These are phyloP conservation scores for Hydnum rufescens DNA, from an alignment of 768 basidiomycete genomes.

Conservation along the genomic window DNA sequence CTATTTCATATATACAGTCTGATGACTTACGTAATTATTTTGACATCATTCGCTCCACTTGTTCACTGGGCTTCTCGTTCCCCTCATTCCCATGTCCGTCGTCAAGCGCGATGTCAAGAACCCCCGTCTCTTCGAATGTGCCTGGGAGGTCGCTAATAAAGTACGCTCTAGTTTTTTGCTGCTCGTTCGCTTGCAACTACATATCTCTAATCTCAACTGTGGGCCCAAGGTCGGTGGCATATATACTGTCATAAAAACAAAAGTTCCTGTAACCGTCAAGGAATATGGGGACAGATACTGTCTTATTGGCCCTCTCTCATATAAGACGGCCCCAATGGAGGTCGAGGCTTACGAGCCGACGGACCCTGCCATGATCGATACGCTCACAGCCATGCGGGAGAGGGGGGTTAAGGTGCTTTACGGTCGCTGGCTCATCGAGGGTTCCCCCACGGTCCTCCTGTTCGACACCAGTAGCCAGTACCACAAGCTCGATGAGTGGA, in stretches of 20 bases:
- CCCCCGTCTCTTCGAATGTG: slow-evolving; percentile 79
- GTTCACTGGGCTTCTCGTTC: background rate
- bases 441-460: slow-evolving; percentile 81
- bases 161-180: slow-evolving; percentile 9
- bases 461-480: slow-evolving; percentile 88
- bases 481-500: slow-evolving; percentile 91
- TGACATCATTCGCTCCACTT: background rate
- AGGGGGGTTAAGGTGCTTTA: slow-evolving; percentile 90
- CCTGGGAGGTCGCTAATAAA: slow-evolving; percentile 98
- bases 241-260: slow-evolving; percentile 99
- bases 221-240: slow-evolving; percentile 69
- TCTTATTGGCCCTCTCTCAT: slow-evolving; percentile 91
- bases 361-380: slow-evolving; percentile 54
- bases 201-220: slow-evolving; percentile 1
- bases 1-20: background rate
- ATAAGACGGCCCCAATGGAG: slow-evolving; percentile 98
- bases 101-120: slow-evolving; percentile 51
- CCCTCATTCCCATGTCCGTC: slow-evolving; percentile 1
- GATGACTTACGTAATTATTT: background rate
- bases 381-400: slow-evolving; percentile 64
- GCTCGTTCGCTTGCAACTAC: background rate
- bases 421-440: slow-evolving; percentile 97
- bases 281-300: slow-evolving; percentile 93
- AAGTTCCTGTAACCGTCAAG: slow-evolving; percentile 91
- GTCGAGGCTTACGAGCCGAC: slow-evolving; percentile 84